A percentile compares a stretch with the other conserved stretches of the same genome.
phyloP scores from a whole-genome alignment of 441 rosid species.

The Aquilaria agallochum region DNA sequence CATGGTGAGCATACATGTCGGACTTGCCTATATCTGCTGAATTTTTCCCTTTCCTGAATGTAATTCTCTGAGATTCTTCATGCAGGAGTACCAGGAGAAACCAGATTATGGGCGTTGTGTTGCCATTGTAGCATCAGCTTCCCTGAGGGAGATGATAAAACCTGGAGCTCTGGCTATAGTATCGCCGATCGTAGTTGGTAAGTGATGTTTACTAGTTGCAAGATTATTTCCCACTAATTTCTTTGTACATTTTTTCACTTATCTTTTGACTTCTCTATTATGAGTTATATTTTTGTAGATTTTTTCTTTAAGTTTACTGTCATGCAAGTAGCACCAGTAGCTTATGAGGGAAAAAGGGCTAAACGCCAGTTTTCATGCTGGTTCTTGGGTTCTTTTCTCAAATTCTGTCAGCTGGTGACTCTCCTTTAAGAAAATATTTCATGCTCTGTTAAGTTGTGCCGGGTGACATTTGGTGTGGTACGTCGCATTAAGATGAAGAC shows the following conservation, averaged over 20 bases:
- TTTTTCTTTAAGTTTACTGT: too few species aligned
- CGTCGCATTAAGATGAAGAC: too few species aligned
- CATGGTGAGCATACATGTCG: constrained; percentile 57
- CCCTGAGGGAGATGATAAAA: constrained; percentile 96
- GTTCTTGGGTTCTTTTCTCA: too few species aligned
- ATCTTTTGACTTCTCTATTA: background rate
- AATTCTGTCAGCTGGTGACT: too few species aligned
- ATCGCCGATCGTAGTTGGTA: constrained; percentile 87
- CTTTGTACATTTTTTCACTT: constrained; percentile 3
- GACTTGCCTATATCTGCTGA: constrained; percentile 3
- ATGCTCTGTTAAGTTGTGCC: too few species aligned
- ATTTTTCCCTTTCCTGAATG: constrained; percentile 5
- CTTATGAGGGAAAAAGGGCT: too few species aligned
- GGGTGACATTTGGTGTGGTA: too few species aligned
- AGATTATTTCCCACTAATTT: constrained; percentile 2
- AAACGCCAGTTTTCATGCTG: too few species aligned
- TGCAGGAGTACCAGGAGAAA: constrained; percentile 91
- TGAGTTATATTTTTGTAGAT: too few species aligned
- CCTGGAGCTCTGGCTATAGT: constrained; percentile 93
- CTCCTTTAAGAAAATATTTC: too few species aligned
- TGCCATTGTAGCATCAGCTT: constrained; percentile 95
- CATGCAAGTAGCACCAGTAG: too few species aligned
- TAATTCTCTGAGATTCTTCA: constrained; percentile 8
- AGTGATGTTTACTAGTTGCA: constrained; percentile 10
- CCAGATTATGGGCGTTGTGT: constrained; percentile 99